Evolutionary conservation across 257 asterid species (phyloP).

Genomic region (Plantago major): DNA sequence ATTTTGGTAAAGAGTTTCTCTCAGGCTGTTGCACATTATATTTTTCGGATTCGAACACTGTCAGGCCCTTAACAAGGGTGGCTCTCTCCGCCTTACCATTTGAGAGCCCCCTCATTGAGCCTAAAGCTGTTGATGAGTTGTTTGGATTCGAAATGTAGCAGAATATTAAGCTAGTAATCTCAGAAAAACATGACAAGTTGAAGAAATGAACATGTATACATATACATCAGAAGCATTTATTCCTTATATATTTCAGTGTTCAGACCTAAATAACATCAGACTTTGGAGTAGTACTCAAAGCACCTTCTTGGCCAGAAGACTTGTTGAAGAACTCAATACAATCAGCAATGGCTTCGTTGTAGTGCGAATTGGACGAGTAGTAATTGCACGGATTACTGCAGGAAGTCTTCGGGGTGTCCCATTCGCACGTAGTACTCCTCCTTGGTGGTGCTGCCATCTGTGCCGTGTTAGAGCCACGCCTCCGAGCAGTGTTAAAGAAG

Average conservation of each 20-base stretch:
- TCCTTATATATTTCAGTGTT: not conserved
- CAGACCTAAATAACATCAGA: slow-evolving; percentile 39
- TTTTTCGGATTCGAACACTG: too few relatives aligned
- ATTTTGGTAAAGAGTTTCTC: too few relatives aligned
- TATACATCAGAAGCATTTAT: not conserved
- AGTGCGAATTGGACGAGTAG: slow-evolving; percentile 49
- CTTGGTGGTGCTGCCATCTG: slow-evolving; percentile 27
- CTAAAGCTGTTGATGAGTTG: too few relatives aligned
- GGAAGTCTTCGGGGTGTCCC: slow-evolving; percentile 60
- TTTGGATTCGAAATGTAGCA: too few relatives aligned
- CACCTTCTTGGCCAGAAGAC: slow-evolving; percentile 36
- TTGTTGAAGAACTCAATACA: slow-evolving; percentile 76
- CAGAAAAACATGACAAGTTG: not conserved
- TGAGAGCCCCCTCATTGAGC: too few relatives aligned
- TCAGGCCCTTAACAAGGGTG: too few relatives aligned
- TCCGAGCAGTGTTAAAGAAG: slow-evolving; percentile 26
- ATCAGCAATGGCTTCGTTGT: slow-evolving; percentile 69
- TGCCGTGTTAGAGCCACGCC: slow-evolving; percentile 22
- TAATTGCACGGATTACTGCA: slow-evolving; percentile 46
- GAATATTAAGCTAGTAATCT: too few relatives aligned
- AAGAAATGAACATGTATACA: not conserved
- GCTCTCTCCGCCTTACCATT: too few relatives aligned
- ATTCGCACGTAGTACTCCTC: slow-evolving; percentile 48
- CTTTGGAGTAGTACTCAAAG: slow-evolving; percentile 20
- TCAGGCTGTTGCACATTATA: too few relatives aligned